phyloP scores from a whole-genome alignment of 179 eudicot species.

The Carnegiea gigantea region DNA sequence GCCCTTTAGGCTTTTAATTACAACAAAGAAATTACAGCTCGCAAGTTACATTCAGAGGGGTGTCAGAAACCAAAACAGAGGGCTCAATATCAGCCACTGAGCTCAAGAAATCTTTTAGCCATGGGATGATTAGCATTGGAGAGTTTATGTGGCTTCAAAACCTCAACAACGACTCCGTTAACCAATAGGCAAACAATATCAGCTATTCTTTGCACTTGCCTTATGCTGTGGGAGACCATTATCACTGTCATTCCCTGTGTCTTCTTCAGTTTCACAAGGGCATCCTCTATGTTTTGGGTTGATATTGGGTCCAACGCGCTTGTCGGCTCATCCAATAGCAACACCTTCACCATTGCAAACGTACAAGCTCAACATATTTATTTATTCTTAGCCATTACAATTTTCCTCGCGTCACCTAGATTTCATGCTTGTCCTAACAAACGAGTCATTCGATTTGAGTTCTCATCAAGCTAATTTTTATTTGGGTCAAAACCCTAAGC shows the following conservation, averaged over 20 bases:
- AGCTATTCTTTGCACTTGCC: slow-evolving; percentile 93
- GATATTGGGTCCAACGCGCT: slow-evolving; percentile 92
- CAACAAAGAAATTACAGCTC: too few relatives aligned
- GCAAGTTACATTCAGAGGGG: too few relatives aligned
- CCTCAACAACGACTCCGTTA: slow-evolving; percentile 72
- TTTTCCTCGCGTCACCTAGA: too few relatives aligned
- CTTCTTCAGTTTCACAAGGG: slow-evolving; percentile 57
- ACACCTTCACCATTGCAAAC: slow-evolving; percentile 45
- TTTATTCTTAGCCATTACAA: too few relatives aligned
- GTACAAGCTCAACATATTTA: neutral
- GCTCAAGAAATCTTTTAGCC: slow-evolving; percentile 76
- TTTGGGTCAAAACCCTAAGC: too few relatives aligned
- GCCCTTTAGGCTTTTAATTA: too few relatives aligned
- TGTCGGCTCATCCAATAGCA: slow-evolving; percentile 91
- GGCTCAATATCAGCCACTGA: slow-evolving; percentile 31
- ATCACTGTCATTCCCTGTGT: slow-evolving; percentile 60
- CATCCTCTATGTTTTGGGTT: slow-evolving; percentile 79
- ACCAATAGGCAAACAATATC: slow-evolving; percentile 79
- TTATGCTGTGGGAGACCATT: slow-evolving; percentile 90
- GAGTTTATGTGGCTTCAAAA: slow-evolving; percentile 59
- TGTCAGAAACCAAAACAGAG: neutral
- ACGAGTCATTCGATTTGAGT: too few relatives aligned
- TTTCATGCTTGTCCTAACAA: too few relatives aligned
- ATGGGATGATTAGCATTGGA: slow-evolving; percentile 82
- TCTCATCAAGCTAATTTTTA: too few relatives aligned